Evolutionary conservation across 2,329 filamentous ascomycete species (phyloP).

Genomic region (Teratosphaeria gauchensis): DNA sequence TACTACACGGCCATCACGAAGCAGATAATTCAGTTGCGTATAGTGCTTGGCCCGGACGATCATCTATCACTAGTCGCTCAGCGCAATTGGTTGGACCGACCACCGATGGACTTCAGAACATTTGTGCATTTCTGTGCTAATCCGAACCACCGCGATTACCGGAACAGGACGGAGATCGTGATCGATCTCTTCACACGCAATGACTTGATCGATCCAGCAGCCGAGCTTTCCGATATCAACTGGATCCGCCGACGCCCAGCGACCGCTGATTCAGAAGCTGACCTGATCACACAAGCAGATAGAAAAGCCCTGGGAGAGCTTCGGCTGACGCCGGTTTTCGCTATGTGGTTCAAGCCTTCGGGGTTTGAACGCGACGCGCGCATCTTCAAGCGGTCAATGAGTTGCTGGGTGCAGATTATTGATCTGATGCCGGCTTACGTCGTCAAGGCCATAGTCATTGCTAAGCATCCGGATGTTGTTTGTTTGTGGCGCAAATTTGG

Average conservation of each 20-base stretch:
- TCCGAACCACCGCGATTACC: neutral
- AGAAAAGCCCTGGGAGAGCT: neutral
- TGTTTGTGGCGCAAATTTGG: neutral
- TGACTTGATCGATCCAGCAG: neutral
- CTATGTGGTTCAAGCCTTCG: neutral
- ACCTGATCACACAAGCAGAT: neutral
- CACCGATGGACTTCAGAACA: too few species aligned
- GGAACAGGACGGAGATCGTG: neutral
- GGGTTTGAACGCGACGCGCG: neutral
- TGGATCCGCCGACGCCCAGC: neutral
- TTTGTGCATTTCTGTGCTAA: neutral
- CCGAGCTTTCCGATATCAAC: neutral
- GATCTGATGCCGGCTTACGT: neutral
- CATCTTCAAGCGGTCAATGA: neutral
- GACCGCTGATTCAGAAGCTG: neutral
- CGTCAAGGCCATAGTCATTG: neutral
- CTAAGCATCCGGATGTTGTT: neutral
- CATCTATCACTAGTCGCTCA: neutral
- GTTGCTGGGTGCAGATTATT: neutral
- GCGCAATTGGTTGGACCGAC: neutral
- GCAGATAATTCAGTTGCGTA: too few species aligned
- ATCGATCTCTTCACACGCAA: neutral
- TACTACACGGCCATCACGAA: neutral
- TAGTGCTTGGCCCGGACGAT: too few species aligned
- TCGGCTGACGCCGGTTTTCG: neutral